These are phyloP conservation scores for Pelargonium citronellum DNA, from an alignment of 441 rosid species.

Conservation along the genomic window DNA sequence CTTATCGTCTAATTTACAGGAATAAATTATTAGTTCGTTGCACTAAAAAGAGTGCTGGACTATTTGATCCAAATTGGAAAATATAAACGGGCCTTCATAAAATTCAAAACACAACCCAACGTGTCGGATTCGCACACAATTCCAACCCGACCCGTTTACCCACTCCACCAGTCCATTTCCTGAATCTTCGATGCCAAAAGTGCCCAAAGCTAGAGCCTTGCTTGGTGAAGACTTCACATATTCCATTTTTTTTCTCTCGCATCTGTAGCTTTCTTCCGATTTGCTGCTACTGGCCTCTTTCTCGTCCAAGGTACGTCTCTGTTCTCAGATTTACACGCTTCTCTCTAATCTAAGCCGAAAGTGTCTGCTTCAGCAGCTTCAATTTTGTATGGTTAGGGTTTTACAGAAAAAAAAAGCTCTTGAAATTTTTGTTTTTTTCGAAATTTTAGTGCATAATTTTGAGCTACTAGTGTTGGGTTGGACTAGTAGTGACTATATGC, in stretches of 20 bases:
- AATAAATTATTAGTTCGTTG: no score
- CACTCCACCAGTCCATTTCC: neutral
- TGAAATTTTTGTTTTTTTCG: neutral
- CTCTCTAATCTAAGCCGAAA: neutral
- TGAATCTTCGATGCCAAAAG: neutral
- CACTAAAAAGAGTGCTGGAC: no score
- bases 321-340: neutral
- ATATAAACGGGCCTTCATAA: neutral
- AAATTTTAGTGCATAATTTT: neutral
- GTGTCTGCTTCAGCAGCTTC: neutral
- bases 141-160: neutral
- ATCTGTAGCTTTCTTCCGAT: neutral
- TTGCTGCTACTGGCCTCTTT: neutral
- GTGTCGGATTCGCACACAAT: neutral
- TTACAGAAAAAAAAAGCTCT: neutral
- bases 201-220: neutral
- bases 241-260: neutral
- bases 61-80: no score
- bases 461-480: neutral
- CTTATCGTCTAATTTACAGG: no score
- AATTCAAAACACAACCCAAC: neutral
- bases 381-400: neutral
- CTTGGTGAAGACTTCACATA: neutral
- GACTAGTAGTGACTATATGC: neutral
- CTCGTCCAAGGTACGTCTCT: conserved; percentile 1